Conservation (phyloP, 2,329 filamentous ascomycete species). For the Thermothelomyces thermophilus region DNA sequence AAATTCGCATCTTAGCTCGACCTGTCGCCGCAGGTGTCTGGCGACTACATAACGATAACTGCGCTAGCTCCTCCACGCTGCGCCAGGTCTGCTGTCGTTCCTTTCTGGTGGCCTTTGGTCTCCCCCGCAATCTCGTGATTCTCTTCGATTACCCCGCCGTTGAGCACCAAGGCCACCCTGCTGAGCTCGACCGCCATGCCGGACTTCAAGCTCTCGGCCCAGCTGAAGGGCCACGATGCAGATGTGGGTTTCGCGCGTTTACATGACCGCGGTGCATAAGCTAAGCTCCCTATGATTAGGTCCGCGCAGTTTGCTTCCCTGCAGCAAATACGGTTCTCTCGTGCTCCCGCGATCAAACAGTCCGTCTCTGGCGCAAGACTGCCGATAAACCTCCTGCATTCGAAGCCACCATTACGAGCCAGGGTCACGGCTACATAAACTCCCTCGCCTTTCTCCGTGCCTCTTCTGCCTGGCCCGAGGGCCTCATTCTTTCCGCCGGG, state of each 20-base stretch:
- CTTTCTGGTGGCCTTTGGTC: background rate
- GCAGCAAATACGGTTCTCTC: constrained; percentile 67
- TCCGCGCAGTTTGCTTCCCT: constrained; percentile 78
- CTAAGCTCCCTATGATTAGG: constrained; percentile 46
- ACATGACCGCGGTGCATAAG: background rate
- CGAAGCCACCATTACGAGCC: constrained; percentile 69
- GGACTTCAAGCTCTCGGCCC: constrained; percentile 89
- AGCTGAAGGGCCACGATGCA: constrained; percentile 81
- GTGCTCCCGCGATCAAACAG: constrained; percentile 84
- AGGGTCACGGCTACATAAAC: constrained; percentile 84
- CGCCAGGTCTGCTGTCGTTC: background rate
- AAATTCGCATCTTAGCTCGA: constrained; percentile 8
- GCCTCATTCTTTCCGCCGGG: constrained; percentile 79
- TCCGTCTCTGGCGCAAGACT: constrained; percentile 73
- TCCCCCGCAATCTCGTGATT: background rate
- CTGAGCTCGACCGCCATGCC: constrained; percentile 45
- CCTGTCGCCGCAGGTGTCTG: background rate
- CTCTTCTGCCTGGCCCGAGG: constrained; percentile 61
- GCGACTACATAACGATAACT: background rate
- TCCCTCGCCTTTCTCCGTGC: constrained; percentile 70
- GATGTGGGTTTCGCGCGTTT: constrained; percentile 55
- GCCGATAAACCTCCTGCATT: constrained; percentile 56
- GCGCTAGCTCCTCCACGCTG: background rate
- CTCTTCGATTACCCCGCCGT: background rate
- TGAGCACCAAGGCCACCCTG: background rate